phyloP scores from a whole-genome alignment of 2,329 filamentous ascomycete genomes.

The Aspergillus sclerotialis region DNA sequence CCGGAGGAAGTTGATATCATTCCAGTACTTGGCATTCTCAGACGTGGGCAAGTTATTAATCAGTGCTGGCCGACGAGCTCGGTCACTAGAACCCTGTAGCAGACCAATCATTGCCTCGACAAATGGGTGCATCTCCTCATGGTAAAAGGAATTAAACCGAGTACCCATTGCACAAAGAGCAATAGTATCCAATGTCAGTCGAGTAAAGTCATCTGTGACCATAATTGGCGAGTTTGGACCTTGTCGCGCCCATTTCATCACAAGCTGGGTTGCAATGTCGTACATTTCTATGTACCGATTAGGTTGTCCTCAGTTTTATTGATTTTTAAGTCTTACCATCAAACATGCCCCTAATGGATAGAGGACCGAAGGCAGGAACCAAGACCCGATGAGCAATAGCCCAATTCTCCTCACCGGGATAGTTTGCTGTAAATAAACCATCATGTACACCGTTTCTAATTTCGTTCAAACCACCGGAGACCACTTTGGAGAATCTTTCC shows the following conservation, averaged over 20 bases:
- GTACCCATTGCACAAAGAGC: slow-evolving; percentile 65
- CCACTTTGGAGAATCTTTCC: slow-evolving; percentile 56
- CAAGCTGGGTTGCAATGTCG: slow-evolving; percentile 32
- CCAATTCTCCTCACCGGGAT: slow-evolving; percentile 50
- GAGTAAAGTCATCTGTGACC: slow-evolving; percentile 61
- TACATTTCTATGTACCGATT: slow-evolving; percentile 26
- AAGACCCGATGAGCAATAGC: slow-evolving; percentile 51
- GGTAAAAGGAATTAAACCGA: slow-evolving; percentile 70
- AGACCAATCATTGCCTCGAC: slow-evolving; percentile 61
- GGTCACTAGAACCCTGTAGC: slow-evolving; percentile 49
- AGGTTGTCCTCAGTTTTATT: neutral
- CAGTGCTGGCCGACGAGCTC: slow-evolving; percentile 43
- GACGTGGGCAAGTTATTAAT: slow-evolving; percentile 37
- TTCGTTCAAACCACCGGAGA: slow-evolving; percentile 45
- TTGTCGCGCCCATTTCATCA: slow-evolving; percentile 37
- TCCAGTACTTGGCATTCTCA: slow-evolving; percentile 26
- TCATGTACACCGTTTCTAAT: slow-evolving; percentile 56
- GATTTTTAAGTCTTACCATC: slow-evolving; percentile 16
- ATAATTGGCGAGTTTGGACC: slow-evolving; percentile 53
- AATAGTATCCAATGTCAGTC: slow-evolving; percentile 66
- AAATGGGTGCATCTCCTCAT: slow-evolving; percentile 62
- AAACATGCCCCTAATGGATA: slow-evolving; percentile 39
- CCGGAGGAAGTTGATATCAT: slow-evolving; percentile 39
- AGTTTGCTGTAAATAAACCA: slow-evolving; percentile 57
- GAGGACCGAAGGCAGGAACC: slow-evolving; percentile 42